Base-by-base conservation (phyloP, 2,329 filamentous ascomycete genomes). In the Pseudocercospora macadamiae region DNA sequence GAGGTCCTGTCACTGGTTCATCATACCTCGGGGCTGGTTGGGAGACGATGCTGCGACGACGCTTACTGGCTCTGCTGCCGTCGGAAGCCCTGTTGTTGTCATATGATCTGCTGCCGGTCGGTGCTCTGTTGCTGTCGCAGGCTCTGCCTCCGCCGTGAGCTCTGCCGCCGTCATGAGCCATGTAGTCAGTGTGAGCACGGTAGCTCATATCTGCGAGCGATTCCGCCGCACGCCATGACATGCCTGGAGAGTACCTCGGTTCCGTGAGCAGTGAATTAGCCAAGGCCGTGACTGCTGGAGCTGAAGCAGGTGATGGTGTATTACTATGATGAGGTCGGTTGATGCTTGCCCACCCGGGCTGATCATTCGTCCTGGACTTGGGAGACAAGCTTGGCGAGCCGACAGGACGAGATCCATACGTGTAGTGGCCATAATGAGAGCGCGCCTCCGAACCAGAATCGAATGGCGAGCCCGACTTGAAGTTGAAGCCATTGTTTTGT, bases 371-470 rank as follows among this genome's bases (percentile, higher is more conserved):
- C 16, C 61, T 60, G 5, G 66, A 66, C 59, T 71, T 72, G n/a
- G 71, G 70, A 16, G 71, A 73, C 4, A 73, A 54, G 14, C 55
- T 57, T 6, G 67, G 67, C 5, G 66, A 68, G 9, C 67, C 64
- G 18, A 54, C 30, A 4, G 48, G 51, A 6, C 55, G 28, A 14
- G 59, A 23, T n/a, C 42, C 45, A 53, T 65, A 56, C 1, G 48
- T 58, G 47, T 64, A 65, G 55, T 47, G 39, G 28, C 32, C 48
- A 9, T 37, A 37, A 28, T 58, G 51, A 8, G 58, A 42, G 18
- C n/a, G n/a, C n/a, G 48, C 23, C 8, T 68, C 61, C 3, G 58
- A 57, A 16, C 57, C 62, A 3, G 62, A 57, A 3, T 52, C 58
- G 56, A 71, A 71, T 3, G 65, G 68, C 6, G 68, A 71, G 51